phyloP scores from a whole-genome alignment of 768 basidiomycete genomes.

The Lyophyllum atratum region DNA sequence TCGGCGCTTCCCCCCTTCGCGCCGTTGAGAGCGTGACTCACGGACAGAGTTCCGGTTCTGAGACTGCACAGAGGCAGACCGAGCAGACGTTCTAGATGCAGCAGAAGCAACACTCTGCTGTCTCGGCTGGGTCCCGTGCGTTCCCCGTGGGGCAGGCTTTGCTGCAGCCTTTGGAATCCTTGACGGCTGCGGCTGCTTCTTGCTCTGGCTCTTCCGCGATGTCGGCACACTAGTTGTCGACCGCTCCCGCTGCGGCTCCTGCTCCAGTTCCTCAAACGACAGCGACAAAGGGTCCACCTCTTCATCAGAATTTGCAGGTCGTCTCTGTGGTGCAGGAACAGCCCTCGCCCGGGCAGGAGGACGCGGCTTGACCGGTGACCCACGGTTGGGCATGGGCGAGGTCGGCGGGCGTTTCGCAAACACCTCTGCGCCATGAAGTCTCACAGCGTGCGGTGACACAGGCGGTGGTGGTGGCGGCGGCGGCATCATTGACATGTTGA shows the following conservation, averaged over 20 bases:
- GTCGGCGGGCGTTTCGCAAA: conserved; percentile 64
- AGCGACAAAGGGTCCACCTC: conserved; percentile 40
- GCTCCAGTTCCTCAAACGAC: conserved; percentile 21
- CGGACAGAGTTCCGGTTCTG: conserved; percentile 14
- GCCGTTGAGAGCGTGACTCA: background rate
- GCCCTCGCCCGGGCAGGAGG: conserved; percentile 53
- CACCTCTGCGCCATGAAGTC: conserved; percentile 29
- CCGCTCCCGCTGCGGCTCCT: background rate
- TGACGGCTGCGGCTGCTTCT: background rate
- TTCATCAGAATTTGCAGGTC: conserved; percentile 16
- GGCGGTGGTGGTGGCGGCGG: conserved; percentile 24
- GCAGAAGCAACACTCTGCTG: background rate
- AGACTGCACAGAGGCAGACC: conserved; percentile 6
- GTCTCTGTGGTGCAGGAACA: conserved; percentile 11
- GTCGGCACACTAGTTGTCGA: background rate
- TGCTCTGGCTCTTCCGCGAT: background rate
- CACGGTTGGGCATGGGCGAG: conserved; percentile 59
- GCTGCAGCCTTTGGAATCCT: conserved; percentile 1
- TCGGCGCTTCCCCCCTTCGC: conserved; percentile 22
- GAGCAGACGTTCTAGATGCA: background rate
- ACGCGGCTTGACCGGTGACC: conserved; percentile 55
- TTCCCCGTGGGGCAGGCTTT: background rate
- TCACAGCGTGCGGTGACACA: conserved; percentile 1
- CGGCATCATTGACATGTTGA: conserved; percentile 9
- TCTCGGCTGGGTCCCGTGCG: background rate